Evolutionary conservation across 352 stramenopile genomes (phyloP).

Genomic region (Pythium insidiosum): DNA sequence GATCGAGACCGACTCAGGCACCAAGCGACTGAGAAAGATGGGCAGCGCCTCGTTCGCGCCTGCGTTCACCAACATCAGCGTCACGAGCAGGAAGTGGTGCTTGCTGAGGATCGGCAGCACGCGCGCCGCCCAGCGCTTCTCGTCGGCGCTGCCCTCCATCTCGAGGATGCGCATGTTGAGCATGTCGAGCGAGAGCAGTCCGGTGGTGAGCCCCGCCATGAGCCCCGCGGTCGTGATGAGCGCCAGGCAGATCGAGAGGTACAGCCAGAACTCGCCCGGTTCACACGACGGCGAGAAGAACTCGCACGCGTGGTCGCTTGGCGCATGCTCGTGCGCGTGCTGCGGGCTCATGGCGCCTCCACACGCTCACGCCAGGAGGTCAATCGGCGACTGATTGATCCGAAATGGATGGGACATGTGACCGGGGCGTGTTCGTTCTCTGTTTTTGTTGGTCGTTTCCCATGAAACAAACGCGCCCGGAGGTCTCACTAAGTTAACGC

Average conservation of each 20-base stretch:
- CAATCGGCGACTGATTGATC: not conserved
- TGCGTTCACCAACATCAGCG: constrained; percentile 92
- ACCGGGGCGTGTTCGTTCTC: not conserved
- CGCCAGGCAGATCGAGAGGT: constrained; percentile 30
- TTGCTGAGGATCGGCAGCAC: constrained; percentile 86
- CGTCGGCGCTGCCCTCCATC: constrained; percentile 51
- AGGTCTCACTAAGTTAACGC: no score
- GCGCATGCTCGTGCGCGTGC: no score
- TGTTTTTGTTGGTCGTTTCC: not conserved
- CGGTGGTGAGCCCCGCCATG: constrained; percentile 77
- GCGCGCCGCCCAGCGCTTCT: constrained; percentile 66
- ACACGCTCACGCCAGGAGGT: no score
- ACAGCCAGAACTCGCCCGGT: constrained; percentile 53
- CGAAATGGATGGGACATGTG: not conserved
- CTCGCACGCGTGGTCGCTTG: no score
- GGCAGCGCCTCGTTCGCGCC: constrained; percentile 91
- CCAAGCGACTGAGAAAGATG: constrained; percentile 89
- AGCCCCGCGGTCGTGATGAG: constrained; percentile 48
- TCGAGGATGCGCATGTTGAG: constrained; percentile 76
- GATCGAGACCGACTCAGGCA: constrained; percentile 84
- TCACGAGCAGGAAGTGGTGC: constrained; percentile 93
- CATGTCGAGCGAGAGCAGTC: constrained; percentile 68
- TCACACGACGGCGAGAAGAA: constrained; percentile 62
- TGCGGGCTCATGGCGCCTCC: no score
- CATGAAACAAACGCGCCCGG: not conserved